A percentile compares a stretch with the other conserved stretches of the same genome.
Evolutionary conservation across 768 basidiomycete genomes (phyloP).

Genomic region (Boletus subparvulus): DNA sequence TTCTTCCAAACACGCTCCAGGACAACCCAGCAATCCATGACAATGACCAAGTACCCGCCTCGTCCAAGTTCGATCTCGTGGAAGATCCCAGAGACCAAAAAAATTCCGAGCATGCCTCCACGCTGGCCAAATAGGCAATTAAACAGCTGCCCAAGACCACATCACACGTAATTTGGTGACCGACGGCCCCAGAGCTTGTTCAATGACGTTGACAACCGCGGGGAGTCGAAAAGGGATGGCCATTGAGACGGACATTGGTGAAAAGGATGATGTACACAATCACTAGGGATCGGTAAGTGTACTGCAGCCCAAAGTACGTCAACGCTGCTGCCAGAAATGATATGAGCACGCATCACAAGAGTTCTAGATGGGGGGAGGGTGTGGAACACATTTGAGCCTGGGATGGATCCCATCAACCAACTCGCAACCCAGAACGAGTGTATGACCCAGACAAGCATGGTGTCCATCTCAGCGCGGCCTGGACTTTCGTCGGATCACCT

Average conservation of each 20-base stretch:
- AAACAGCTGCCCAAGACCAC: conserved; percentile 48
- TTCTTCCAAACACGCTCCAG: conserved; percentile 48
- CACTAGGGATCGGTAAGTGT: conserved; percentile 40
- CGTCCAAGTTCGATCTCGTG: conserved; percentile 54
- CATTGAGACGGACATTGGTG: conserved; percentile 50
- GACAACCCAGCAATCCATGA: conserved; percentile 52
- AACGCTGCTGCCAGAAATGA: conserved; percentile 42
- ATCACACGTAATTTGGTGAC: conserved; percentile 65
- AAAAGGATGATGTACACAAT: conserved; percentile 48
- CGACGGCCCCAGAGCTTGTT: conserved; percentile 59
- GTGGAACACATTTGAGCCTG: conserved; percentile 15
- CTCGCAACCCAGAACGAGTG: not conserved
- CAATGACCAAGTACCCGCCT: conserved; percentile 40
- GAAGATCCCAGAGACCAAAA: conserved; percentile 55
- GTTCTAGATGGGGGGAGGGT: conserved; percentile 33
- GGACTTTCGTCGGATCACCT: conserved; percentile 12
- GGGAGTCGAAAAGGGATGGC: conserved; percentile 60
- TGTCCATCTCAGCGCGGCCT: no score
- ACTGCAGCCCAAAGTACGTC: conserved; percentile 48
- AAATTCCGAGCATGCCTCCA: conserved; percentile 56
- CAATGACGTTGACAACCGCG: conserved; percentile 58
- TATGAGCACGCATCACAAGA: conserved; percentile 43
- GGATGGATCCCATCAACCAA: not conserved
- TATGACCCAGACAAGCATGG: conserved; percentile 9
- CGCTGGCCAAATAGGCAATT: conserved; percentile 44